Evolutionary conservation across 2,329 filamentous ascomycete genomes (phyloP), one percentile per base, ranked within the genome.

Genomic region (Coniochaeta sp.): DNA sequence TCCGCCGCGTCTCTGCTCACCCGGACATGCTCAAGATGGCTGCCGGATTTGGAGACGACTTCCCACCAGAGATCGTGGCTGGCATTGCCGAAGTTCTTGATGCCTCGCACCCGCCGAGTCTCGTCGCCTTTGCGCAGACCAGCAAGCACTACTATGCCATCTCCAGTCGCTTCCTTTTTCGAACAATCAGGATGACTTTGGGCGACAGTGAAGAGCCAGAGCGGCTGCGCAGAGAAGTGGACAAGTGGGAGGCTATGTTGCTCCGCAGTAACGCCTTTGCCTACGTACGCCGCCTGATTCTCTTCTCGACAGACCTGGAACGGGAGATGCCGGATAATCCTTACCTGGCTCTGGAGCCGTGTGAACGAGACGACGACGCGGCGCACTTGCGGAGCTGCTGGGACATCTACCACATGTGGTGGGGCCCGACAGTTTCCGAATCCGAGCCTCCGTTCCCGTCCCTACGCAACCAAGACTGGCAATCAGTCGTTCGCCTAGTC

Each of bases 201-300:
- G 50, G 50, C 14, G 26, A 32, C 26, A 14, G 3, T 24, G 42
- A 47, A 24, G 40, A 57, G 22, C 30, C 30, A 30, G 40, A 59
- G 30, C 40, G 24, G 14, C 57, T 59, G 10, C 17, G 34, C 30
- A 28, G n/a, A 24, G 52, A 58, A n/a, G n/a, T 59, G 9, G 2
- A 19, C 2, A 40, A 8, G n/a, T 61, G 58, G 44, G 17, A 57
- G 30, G 34, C 52, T 6, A 22, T 40, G 1, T 34, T 61, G 3
- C 17, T 32, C 26, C 60, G 60, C 5, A 54, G 56, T 14, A 17
- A 32, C 19, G 60, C 22, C 6, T 61, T 61, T 7, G 9, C 19
- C 9, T 55, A 59, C 16, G 58, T 61, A 16, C 60, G 60, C 22
- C 57, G 60, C 3, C 42, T 61, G 1, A 59, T 61, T 16, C 30